These are phyloP conservation scores for Ogataea neopini DNA, from an alignment of 805 yeast genomes.

Conservation along the genomic window DNA sequence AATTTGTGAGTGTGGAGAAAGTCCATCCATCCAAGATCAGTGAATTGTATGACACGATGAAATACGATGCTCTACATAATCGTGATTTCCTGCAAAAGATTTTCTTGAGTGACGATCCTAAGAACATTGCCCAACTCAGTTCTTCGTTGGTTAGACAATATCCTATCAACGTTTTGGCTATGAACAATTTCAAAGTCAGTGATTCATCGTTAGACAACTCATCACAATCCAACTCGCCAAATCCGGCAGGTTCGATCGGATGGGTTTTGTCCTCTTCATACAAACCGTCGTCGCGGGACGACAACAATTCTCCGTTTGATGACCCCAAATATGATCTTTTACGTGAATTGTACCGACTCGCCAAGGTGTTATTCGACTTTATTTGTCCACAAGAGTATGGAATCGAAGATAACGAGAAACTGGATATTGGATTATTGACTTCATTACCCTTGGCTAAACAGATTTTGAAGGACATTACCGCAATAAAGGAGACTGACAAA, in stretches of 20 bases:
- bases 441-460: constrained; percentile 92
- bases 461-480: constrained; percentile 75
- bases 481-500: constrained; percentile 72
- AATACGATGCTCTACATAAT: constrained; percentile 95
- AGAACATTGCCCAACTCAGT: constrained; percentile 43
- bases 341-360: constrained; percentile 83
- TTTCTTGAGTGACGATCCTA: constrained; percentile 60
- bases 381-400: constrained; percentile 99
- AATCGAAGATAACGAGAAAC: constrained; percentile 89
- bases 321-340: constrained; percentile 76
- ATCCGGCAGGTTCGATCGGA: constrained; percentile 65
- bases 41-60: constrained; percentile 97
- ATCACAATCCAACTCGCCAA: constrained; percentile 26
- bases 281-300: constrained; percentile 31
- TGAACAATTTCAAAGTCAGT: constrained; percentile 71
- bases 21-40: constrained; percentile 97
- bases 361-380: constrained; percentile 93
- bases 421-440: constrained; percentile 93
- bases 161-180: constrained; percentile 72
- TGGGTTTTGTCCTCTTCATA: constrained; percentile 55
- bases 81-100: constrained; percentile 83
- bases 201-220: constrained; percentile 33
- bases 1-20: constrained; percentile 88
- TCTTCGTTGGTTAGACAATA: constrained; percentile 65
- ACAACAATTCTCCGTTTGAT: constrained; percentile 58